Evolutionary conservation across 1,284 basidiomycete species (phyloP), one percentile per base, ranked within the genome.

Genomic region (Mycena sp.): DNA sequence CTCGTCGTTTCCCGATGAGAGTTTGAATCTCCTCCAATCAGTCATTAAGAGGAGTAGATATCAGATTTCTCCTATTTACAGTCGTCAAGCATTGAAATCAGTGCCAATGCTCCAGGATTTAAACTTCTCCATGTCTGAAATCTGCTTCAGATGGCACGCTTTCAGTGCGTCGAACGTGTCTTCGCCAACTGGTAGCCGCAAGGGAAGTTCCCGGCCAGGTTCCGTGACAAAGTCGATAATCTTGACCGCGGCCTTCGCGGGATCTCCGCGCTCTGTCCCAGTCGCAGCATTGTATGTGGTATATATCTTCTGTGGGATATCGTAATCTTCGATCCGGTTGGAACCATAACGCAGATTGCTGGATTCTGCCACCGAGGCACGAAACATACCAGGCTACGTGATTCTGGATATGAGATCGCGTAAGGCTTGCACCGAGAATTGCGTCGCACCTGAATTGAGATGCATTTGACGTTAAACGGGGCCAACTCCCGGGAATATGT

Each of bases 301-400:
- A 6, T 57, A 19, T 2, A 41, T 16, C 6, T 63, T 35, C 25
- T 51, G 28, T 3, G 65, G n/a, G 1, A n/a, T 38, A 4, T 32
- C 44, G 41, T 67, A 67, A 28, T 29, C 56, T 0, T 53, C 26
- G 12, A 66, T 63, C 1, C 46, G 46, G 38, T 54, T 19, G 6
- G 53, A 60, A 1, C 57, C 57, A 10, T 48, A 41, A 9, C 44
- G 37, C 0, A 63, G 16, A 17, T 63, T 59, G 10, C 21, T 17
- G 0, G 61, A 32, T 9, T 32, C 52, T 1, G 52, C 25, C 2
- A 63, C 65, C 16, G 58, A 28, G 2, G 65, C 63, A 26, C 61
- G 65, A 53, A 63, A 67, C 35, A 44, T 38, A 1, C 65, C 65
- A 17, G 61, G 65, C 65, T 67, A 32, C 16, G 28, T n/a, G n/a